A percentile compares a stretch with the other conserved stretches of the same genome.
These are phyloP conservation scores for Russula griseocarnosa DNA, from an alignment of 768 basidiomycete species.

Conservation along the genomic window DNA sequence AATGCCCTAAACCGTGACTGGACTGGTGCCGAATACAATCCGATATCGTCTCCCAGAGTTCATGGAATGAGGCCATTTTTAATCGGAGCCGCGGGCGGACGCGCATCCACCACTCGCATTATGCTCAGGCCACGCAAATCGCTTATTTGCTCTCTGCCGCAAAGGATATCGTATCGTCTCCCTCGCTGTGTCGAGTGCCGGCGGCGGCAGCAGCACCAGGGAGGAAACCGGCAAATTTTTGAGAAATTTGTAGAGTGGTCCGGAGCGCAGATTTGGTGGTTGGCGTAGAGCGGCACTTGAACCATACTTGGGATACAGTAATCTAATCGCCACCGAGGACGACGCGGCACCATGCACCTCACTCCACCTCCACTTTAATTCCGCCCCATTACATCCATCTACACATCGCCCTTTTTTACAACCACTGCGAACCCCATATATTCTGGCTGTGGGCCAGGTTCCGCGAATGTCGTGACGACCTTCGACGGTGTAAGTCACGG, in stretches of 20 bases:
- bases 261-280: conserved; percentile 46
- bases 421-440: conserved; percentile 70
- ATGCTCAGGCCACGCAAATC: conserved; percentile 53
- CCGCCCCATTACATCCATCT: conserved; percentile 75
- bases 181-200: conserved; percentile 59
- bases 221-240: no score
- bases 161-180: conserved; percentile 66
- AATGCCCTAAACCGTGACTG: conserved; percentile 27
- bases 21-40: conserved; percentile 46
- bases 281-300: conserved; percentile 31
- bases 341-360: no score
- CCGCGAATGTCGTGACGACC: conserved; percentile 65
- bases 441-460: conserved; percentile 50
- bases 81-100: conserved; percentile 58
- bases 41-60: conserved; percentile 56
- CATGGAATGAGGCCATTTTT: conserved; percentile 54
- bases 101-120: conserved; percentile 54
- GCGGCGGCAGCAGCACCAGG: no score
- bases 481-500: conserved; percentile 52
- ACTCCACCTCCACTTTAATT: conserved; percentile 43
- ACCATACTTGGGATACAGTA: conserved; percentile 27
- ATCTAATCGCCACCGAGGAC: no score
- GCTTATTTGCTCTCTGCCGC: background rate
- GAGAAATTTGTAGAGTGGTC: conserved; percentile 72
- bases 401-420: conserved; percentile 79